phyloP scores from a whole-genome alignment of 2,329 filamentous ascomycete species.

The Exophiala dermatitidis region DNA sequence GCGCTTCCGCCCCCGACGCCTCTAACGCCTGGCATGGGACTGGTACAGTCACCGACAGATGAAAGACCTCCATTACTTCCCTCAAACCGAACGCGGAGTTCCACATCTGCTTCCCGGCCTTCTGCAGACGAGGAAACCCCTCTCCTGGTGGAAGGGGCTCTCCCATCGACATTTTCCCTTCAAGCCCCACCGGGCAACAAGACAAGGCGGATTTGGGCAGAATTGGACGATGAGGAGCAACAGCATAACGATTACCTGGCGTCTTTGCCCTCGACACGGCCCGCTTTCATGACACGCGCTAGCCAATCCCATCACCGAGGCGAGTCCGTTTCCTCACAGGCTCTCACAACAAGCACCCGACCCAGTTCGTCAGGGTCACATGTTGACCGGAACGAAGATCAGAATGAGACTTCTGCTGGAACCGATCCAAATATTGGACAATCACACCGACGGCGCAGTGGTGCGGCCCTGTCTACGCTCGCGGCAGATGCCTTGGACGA shows the following conservation, averaged over 20 bases:
- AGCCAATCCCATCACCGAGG: conserved; percentile 13
- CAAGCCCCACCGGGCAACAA: conserved; percentile 41
- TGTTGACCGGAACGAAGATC: neutral
- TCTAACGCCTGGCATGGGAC: conserved; percentile 72
- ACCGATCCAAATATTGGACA: neutral
- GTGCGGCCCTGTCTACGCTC: conserved; percentile 4
- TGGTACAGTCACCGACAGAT: conserved; percentile 47
- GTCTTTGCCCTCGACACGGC: conserved; percentile 25
- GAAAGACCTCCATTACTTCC: conserved; percentile 36
- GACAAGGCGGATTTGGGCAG: conserved; percentile 74
- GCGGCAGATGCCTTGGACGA: neutral
- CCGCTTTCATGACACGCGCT: conserved; percentile 20
- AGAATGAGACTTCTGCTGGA: neutral
- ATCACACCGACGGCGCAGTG: conserved; percentile 8
- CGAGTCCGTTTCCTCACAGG: conserved; percentile 20
- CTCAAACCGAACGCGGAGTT: conserved; percentile 25
- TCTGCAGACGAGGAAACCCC: conserved; percentile 32
- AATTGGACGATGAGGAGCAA: conserved; percentile 65
- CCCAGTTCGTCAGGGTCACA: conserved; percentile 9
- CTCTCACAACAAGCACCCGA: conserved; percentile 12
- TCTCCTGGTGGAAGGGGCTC: conserved; percentile 10
- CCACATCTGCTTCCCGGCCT: conserved; percentile 17
- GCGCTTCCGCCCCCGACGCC: conserved; percentile 54
- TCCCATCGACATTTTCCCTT: conserved; percentile 29
- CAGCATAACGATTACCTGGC: conserved; percentile 34